Conservation (phyloP, 805 yeast genomes). For the Spathaspora hagerdaliae region DNA sequence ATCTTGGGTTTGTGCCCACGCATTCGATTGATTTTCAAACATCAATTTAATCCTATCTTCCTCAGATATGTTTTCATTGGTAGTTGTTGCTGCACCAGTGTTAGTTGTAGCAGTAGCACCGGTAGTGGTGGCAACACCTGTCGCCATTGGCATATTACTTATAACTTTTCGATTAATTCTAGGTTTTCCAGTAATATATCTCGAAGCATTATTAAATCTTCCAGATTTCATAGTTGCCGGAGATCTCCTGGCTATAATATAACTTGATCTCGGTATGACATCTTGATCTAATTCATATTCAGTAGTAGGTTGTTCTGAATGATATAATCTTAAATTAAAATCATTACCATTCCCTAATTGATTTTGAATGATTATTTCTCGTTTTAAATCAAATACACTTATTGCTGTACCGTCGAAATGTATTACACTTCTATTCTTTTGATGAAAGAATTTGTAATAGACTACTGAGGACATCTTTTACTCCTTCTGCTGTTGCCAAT, state of each 20-base stretch:
- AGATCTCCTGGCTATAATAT: constrained; percentile 74
- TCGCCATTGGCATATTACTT: constrained; percentile 13
- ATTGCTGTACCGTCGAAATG: constrained; percentile 96
- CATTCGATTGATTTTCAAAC: constrained; percentile 91
- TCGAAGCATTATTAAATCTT: constrained; percentile 53
- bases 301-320: constrained; percentile 48
- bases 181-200: constrained; percentile 75
- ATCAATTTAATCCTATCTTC: constrained; percentile 85
- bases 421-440: constrained; percentile 71
- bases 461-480: constrained; percentile 92
- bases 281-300: constrained; percentile 86
- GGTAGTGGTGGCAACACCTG: constrained; percentile 15
- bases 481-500: too few relatives aligned
- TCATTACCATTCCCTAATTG: constrained; percentile 80
- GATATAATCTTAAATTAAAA: constrained; percentile 70
- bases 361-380: constrained; percentile 81
- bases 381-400: constrained; percentile 88
- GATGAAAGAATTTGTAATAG: constrained; percentile 83
- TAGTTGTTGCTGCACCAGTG: constrained; percentile 1
- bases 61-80: constrained; percentile 55
- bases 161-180: constrained; percentile 40
- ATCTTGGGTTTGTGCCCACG: constrained; percentile 94
- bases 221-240: constrained; percentile 52
- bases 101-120: constrained; percentile 13
- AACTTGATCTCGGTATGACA: constrained; percentile 85